These are phyloP conservation scores for Mycosarcoma mackinlayi DNA, from an alignment of 1,284 basidiomycete species.

Conservation along the genomic window DNA sequence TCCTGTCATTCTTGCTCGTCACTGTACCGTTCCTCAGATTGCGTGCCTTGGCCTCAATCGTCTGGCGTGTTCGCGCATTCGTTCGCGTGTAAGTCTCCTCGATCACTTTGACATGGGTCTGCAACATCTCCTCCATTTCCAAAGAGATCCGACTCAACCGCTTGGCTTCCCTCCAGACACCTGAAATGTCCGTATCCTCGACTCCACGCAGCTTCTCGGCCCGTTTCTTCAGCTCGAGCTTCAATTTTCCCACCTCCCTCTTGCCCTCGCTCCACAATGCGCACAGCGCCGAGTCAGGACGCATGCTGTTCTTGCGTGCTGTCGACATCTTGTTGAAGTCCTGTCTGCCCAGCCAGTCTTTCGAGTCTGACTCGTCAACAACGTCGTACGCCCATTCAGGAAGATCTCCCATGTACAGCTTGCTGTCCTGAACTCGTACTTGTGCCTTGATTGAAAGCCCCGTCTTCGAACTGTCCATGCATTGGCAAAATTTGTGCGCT, in stretches of 20 bases:
- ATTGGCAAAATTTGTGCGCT: slow-evolving; percentile 46
- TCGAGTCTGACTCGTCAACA: slow-evolving; percentile 3
- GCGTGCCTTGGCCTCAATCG: slow-evolving; percentile 9
- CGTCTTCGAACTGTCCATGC: slow-evolving; percentile 43
- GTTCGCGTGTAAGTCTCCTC: slow-evolving; percentile 22
- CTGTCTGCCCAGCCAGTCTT: slow-evolving; percentile 28
- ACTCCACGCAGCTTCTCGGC: slow-evolving; percentile 14
- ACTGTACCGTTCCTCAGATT: neutral
- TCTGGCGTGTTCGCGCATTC: slow-evolving; percentile 9
- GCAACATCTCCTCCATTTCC: slow-evolving; percentile 17
- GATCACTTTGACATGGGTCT: slow-evolving; percentile 22
- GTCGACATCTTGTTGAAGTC: neutral
- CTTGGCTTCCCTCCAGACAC: slow-evolving; percentile 24
- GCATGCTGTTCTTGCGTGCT: slow-evolving; percentile 17
- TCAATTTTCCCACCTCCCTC: slow-evolving; percentile 14
- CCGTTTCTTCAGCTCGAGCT: slow-evolving; percentile 11
- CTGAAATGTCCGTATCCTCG: slow-evolving; percentile 34
- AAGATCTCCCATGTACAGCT: slow-evolving; percentile 22
- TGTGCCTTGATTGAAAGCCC: slow-evolving; percentile 29
- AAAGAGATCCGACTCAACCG: neutral
- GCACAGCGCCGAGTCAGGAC: slow-evolving; percentile 33
- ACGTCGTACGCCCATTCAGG: slow-evolving; percentile 33
- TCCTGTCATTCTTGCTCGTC: slow-evolving; percentile 3
- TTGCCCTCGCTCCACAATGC: slow-evolving; percentile 29
- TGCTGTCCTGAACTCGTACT: slow-evolving; percentile 30